These are phyloP conservation scores for Trametes hirsuta DNA, from an alignment of 1,284 basidiomycete genomes.

Conservation along the genomic window DNA sequence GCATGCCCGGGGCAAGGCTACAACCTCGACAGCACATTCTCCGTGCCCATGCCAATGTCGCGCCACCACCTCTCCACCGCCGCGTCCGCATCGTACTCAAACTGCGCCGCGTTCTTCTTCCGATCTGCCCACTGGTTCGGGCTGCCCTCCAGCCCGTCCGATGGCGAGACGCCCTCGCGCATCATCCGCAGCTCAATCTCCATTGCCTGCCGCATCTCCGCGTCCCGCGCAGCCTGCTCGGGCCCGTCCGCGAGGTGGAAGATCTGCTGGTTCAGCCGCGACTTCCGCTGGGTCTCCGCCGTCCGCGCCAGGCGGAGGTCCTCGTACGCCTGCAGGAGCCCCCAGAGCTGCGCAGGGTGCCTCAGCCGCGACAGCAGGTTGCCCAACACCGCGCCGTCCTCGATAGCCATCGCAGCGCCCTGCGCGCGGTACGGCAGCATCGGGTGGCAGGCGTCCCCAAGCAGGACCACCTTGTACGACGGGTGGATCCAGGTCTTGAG, in stretches of 20 bases:
- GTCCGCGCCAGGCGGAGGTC: conserved; percentile 50
- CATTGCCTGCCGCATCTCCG: conserved; percentile 53
- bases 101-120: conserved; percentile 46
- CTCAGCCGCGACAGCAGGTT: conserved; percentile 56
- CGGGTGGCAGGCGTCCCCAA: conserved; percentile 56
- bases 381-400: conserved; percentile 67
- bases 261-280: conserved; percentile 52
- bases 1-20: neutral
- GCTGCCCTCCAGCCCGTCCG: conserved; percentile 37
- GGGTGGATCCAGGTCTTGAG: conserved; percentile 46
- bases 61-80: conserved; percentile 54
- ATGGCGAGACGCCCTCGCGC: conserved; percentile 17
- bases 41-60: conserved; percentile 25
- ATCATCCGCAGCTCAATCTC: conserved; percentile 36
- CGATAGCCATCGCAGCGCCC: conserved; percentile 70
- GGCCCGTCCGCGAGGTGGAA: conserved; percentile 61
- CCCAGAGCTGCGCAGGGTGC: conserved; percentile 43
- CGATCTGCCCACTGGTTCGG: conserved; percentile 57
- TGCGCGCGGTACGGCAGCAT: conserved; percentile 77
- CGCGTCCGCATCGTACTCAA: conserved; percentile 54
- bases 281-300: conserved; percentile 48
- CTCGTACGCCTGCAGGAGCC: conserved; percentile 57
- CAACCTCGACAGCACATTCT: neutral
- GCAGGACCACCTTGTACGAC: conserved; percentile 40
- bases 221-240: conserved; percentile 53